Evolutionary conservation across 2,329 filamentous ascomycete species (phyloP).

Genomic region (Colletotrichum gigasporum): DNA sequence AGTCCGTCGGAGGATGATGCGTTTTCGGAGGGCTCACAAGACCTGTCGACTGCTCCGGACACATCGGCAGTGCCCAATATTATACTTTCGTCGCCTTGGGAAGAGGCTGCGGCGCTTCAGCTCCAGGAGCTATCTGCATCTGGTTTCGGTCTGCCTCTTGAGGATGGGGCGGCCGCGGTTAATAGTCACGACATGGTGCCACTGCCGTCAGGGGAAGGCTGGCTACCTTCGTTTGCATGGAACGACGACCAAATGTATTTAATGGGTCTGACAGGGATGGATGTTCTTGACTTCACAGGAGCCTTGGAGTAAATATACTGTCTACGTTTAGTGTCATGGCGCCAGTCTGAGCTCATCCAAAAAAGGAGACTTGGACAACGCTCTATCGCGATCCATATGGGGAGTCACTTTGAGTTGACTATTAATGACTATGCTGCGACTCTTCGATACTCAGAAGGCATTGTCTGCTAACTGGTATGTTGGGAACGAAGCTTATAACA

Average conservation of each 20-base stretch:
- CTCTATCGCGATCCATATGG: no score
- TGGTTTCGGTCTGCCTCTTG: not conserved
- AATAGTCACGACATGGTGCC: not conserved
- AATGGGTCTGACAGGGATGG: conserved; percentile 37
- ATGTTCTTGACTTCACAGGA: conserved; percentile 36
- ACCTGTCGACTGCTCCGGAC: not conserved
- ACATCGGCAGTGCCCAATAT: not conserved
- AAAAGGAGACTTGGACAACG: no score
- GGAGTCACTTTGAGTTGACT: not conserved
- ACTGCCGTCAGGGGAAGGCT: not conserved
- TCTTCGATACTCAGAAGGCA: no score
- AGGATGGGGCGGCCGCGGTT: not conserved
- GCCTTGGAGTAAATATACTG: not conserved
- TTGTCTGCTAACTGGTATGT: no score
- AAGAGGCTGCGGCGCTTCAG: conserved; percentile 9
- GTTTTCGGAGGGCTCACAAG: not conserved
- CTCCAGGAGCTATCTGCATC: not conserved
- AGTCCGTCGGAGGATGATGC: not conserved
- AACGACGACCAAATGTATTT: conserved; percentile 37
- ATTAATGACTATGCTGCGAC: not conserved
- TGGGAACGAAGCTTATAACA: no score
- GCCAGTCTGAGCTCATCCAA: no score
- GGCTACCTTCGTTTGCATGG: conserved; percentile 27
- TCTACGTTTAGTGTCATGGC: no score
- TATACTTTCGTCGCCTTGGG: not conserved